Percentiles rank a stretch among this genome's conserved stretches.
Evolutionary conservation across 140 eudicot species (phyloP).

Genomic region (Bidens hawaiensis): DNA sequence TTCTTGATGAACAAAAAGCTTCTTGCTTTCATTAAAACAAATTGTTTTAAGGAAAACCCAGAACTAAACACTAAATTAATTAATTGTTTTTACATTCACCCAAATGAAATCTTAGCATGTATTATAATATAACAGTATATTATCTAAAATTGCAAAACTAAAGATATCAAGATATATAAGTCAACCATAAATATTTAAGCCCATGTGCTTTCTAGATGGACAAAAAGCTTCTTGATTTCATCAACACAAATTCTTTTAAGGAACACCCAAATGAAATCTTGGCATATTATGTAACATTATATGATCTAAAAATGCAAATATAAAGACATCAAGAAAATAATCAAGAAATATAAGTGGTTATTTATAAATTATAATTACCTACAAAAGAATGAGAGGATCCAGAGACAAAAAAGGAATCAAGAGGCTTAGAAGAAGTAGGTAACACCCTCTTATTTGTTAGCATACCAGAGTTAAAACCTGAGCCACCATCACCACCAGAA

Average conservation of each 20-base stretch:
- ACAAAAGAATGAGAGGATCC: constrained; percentile 52
- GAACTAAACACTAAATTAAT: background rate
- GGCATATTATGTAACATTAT: background rate
- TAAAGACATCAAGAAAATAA: background rate
- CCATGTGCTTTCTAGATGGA: too few species aligned
- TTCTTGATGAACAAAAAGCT: background rate
- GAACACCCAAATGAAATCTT: too few species aligned
- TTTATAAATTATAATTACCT: constrained; percentile 21
- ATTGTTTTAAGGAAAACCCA: background rate
- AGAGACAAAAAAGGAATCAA: constrained; percentile 45
- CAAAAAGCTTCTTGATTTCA: too few species aligned
- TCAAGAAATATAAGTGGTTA: background rate
- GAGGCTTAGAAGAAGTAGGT: constrained; percentile 34
- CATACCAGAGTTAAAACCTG: constrained; percentile 15
- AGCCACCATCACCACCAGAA: constrained; percentile 24
- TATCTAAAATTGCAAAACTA: constrained; percentile 1
- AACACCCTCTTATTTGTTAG: constrained; percentile 25
- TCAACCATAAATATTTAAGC: too few species aligned
- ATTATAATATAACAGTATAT: constrained; percentile 7
- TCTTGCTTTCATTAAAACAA: background rate
- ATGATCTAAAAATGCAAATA: constrained; percentile 3
- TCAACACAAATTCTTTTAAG: too few species aligned
- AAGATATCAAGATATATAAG: background rate
- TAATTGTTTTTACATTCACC: background rate
- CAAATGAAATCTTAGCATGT: too few species aligned